These are phyloP conservation scores for Lentinula aciculospora DNA, from an alignment of 768 basidiomycete species.

Conservation along the genomic window DNA sequence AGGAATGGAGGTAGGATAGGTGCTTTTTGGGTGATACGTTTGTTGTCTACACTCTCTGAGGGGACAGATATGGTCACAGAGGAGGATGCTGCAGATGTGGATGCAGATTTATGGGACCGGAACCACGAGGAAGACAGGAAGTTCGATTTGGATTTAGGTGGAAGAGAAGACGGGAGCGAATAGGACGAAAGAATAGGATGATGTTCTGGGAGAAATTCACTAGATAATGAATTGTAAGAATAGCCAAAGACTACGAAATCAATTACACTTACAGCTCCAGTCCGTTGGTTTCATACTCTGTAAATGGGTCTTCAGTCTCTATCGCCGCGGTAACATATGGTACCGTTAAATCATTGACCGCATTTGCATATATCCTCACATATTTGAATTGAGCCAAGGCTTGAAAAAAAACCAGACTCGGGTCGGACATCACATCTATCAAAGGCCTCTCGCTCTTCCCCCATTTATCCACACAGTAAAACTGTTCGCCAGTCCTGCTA, in stretches of 20 bases:
- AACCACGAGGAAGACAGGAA: constrained; percentile 42
- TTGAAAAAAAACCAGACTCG: constrained; percentile 73
- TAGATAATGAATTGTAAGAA: constrained; percentile 16
- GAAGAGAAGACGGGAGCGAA: constrained; percentile 37
- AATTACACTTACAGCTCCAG: constrained; percentile 36
- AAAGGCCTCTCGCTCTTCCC: constrained; percentile 43
- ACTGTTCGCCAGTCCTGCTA: constrained; percentile 53
- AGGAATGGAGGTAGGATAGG: constrained; percentile 47
- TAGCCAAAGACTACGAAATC: background rate
- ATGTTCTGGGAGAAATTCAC: constrained; percentile 54
- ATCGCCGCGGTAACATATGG: constrained; percentile 79
- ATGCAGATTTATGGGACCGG: constrained; percentile 10
- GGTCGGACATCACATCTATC: constrained; percentile 61
- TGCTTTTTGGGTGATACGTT: constrained; percentile 23
- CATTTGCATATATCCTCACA: constrained; percentile 73
- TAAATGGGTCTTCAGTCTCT: constrained; percentile 62
- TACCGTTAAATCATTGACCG: constrained; percentile 78
- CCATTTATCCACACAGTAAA: constrained; percentile 50
- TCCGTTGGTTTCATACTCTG: constrained; percentile 54
- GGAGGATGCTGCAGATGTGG: background rate
- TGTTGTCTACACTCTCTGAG: constrained; percentile 24
- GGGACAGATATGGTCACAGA: background rate
- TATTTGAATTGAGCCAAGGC: constrained; percentile 62
- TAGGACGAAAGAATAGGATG: constrained; percentile 51
- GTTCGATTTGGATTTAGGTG: constrained; percentile 29